Evolutionary conservation across 2,329 filamentous ascomycete species (phyloP), one percentile per base, ranked within the genome.

Genomic region (Penicillium occitanis): DNA sequence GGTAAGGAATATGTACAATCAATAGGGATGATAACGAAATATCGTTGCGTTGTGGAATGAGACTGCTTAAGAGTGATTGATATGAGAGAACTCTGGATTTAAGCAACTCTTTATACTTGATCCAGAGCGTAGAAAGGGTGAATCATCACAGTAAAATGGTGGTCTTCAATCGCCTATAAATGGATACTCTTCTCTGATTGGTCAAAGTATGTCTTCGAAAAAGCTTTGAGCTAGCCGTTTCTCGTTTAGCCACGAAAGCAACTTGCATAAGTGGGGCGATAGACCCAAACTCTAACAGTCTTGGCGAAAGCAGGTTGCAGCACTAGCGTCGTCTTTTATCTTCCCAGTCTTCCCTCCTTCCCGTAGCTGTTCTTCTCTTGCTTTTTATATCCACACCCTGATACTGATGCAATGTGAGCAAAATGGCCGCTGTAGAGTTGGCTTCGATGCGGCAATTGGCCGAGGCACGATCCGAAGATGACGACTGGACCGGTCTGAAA

Each of bases 401-500:
- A 14, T 35, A 1, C 1, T 48, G 3, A 48, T 48, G 10, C 58
- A n/a, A 48, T 35, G 58, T 44, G 40, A 61, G 3, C 44, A 62
- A 25, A 6, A 62, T 62, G 60, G 44, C 42, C 8, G 14, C 42
- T 17, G 33, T 62, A n/a, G 5, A 51, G 19, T 14, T 62, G 30
- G 60, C 42, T 37, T n/a, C 46, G 28, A 62, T 62, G 60, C 60
- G n/a, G 40, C 44, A 62, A 51, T 62, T 62, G 42, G 60, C 60
- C 4, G 60, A 62, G 22, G 60, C 60, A 5, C 60, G 60, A 28
- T 25, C n/a, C 11, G 1, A 19, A 19, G 60, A 62, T 51, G 67
- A 69, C 35, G 66, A 69, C 63, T 69, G 67, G 67, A 68, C 46
- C 46, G 63, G 66, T 40, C 46, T 60, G 25, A 66, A 51, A 50